Evolutionary conservation across 2,329 filamentous ascomycete species (phyloP), one percentile per base, ranked within the genome.

Genomic region (Xylariaceae sp.): DNA sequence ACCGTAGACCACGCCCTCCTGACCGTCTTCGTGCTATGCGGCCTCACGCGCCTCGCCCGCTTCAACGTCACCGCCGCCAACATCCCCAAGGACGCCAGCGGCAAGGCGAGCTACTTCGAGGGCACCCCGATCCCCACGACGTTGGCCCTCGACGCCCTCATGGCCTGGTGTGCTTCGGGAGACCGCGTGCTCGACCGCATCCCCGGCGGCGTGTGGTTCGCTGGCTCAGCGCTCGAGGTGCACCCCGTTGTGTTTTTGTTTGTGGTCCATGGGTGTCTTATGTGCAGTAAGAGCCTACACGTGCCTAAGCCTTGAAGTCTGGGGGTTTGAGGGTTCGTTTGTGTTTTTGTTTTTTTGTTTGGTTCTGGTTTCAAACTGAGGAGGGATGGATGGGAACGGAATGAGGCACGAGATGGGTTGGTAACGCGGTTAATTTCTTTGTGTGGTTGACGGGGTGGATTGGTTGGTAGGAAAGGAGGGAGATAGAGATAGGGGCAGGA

Each of bases 31-130:
- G 91, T 97, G 42, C 87, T 99, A 48, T 95, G 90, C 73, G 94
- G 94, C 53, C 84, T 99, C 44, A 95, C 92, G 2, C 86, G 94
- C 47, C 84, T 99, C 10, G 94, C 94, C 43, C 88, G 94, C 61
- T 99, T 99, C 84, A 99, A 99, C 72, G 94, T 99, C 48, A 97
- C 94, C 10, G 92, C 94, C 36, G 80, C 85, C 34, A 85, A 86
- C 63, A 82, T 99, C 12, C 94, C 94, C 58, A 96, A 97, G 74
- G 94, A 99, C 70, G 87, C 85, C 46, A 83, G 81, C 0, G 94
- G 94, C 63, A 99, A 99, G 76, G 90, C 88, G 55, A 83, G 88
- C 68, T 99, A 95, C 75, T 99, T 99, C 64, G 94, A 99, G 74
- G 94, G 94, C 64, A 95, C 92, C 0, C 94, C 94, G 1, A 96